Evolutionary conservation across 768 basidiomycete species (phyloP).

Genomic region (Clitopilus hobsonii): DNA sequence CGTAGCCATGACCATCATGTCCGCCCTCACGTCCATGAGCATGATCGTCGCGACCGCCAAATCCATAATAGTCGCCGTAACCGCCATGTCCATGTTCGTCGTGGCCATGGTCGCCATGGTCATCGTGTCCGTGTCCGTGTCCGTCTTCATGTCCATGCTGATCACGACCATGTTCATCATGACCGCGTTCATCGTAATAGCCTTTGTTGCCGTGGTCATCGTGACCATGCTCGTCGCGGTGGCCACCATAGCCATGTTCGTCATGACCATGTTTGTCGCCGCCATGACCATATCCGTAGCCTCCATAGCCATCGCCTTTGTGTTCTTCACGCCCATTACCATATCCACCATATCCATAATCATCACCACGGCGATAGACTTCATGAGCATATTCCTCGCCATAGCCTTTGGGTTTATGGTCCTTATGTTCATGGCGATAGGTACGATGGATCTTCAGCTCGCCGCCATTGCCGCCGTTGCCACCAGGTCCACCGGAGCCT

Average conservation of each 20-base stretch:
- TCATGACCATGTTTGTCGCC: neutral
- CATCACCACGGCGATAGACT: neutral
- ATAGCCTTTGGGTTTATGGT: neutral
- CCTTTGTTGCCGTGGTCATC: neutral
- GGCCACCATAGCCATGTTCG: neutral
- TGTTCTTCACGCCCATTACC: neutral
- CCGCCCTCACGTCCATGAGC: neutral
- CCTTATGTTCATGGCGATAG: neutral
- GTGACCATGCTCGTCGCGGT: neutral
- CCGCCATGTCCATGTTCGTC: neutral
- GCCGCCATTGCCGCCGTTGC: neutral
- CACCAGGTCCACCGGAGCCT: neutral
- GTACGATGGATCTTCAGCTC: neutral
- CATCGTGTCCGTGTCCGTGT: neutral
- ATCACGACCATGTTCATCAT: neutral
- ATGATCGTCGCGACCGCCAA: neutral
- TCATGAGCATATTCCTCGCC: neutral
- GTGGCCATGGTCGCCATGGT: neutral
- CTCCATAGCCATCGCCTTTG: neutral
- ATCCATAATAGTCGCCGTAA: neutral
- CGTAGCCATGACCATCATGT: neutral
- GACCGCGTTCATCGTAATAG: neutral
- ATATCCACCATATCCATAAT: neutral
- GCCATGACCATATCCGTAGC: neutral
- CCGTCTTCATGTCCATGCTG: neutral